Conservation (phyloP, 2,329 filamentous ascomycete species). For the Lizonia empirigonia region DNA sequence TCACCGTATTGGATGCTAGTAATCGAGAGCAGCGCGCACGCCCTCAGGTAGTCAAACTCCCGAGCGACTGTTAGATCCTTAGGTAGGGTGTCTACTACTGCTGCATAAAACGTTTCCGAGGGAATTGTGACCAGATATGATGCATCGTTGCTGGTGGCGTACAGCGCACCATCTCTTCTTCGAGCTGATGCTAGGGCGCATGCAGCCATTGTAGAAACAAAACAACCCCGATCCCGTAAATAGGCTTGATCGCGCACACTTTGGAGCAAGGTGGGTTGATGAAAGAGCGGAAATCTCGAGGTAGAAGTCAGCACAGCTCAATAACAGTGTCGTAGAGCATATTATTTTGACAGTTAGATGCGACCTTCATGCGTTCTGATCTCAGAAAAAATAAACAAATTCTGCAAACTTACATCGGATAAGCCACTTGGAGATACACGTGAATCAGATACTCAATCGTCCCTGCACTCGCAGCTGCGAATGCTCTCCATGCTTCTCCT, state of each 20-base stretch:
- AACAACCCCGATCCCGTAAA: neutral
- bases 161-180: constrained; percentile 9
- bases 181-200: constrained; percentile 17
- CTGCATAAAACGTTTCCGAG: neutral
- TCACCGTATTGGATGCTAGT: constrained; percentile 59
- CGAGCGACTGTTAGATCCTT: constrained; percentile 19
- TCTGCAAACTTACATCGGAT: too few relatives aligned
- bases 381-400: too few relatives aligned
- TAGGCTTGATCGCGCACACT: too few relatives aligned
- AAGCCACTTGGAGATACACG: neutral
- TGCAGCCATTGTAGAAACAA: constrained; percentile 14
- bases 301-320: too few relatives aligned
- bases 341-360: too few relatives aligned
- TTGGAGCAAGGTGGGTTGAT: too few relatives aligned
- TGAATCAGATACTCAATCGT: neutral
- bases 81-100: neutral
- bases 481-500: too few relatives aligned
- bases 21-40: constrained; percentile 57
- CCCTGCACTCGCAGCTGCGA: too few relatives aligned
- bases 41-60: constrained; percentile 52
- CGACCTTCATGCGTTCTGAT: too few relatives aligned
- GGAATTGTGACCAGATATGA: neutral
- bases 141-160: neutral
- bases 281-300: neutral
- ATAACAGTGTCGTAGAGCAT: too few relatives aligned